Conservation (phyloP, 1,284 basidiomycete genomes). For the Cryptococcus depauperatus region DNA sequence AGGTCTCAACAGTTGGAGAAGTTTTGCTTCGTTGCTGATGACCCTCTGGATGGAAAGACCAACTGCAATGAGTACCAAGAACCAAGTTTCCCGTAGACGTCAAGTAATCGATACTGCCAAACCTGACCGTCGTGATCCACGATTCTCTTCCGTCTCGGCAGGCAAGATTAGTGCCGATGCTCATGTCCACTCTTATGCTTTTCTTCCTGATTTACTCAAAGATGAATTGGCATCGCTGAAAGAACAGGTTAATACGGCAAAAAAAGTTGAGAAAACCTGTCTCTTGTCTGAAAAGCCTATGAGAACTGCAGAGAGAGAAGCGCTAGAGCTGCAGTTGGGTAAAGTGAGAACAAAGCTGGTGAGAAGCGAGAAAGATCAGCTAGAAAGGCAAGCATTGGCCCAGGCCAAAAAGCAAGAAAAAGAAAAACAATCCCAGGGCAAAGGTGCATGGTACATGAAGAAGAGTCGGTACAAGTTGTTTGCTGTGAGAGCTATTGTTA, state of each 20-base stretch:
- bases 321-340: conserved; percentile 71
- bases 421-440: conserved; percentile 65
- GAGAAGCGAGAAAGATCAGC: conserved; percentile 59
- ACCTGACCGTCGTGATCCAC: conserved; percentile 69
- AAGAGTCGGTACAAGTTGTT: conserved; percentile 49
- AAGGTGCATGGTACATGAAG: conserved; percentile 82
- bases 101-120: conserved; percentile 65
- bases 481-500: background rate
- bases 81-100: conserved; percentile 69
- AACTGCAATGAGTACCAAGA: conserved; percentile 73
- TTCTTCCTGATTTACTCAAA: conserved; percentile 62
- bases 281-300: conserved; percentile 58
- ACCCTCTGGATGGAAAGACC: conserved; percentile 57
- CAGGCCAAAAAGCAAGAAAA: conserved; percentile 60
- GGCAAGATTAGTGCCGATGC: conserved; percentile 63
- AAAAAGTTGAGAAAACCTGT: conserved; percentile 59
- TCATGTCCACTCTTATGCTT: conserved; percentile 69
- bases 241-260: conserved; percentile 59
- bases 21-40: conserved; percentile 5
- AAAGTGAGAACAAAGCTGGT: conserved; percentile 70
- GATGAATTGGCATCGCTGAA: conserved; percentile 62
- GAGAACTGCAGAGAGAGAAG: conserved; percentile 61
- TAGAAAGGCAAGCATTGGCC: conserved; percentile 60
- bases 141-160: conserved; percentile 65
- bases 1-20: background rate